Conservation (phyloP, 1,284 basidiomycete species). For the Apiotrichum akiyoshidainum region DNA sequence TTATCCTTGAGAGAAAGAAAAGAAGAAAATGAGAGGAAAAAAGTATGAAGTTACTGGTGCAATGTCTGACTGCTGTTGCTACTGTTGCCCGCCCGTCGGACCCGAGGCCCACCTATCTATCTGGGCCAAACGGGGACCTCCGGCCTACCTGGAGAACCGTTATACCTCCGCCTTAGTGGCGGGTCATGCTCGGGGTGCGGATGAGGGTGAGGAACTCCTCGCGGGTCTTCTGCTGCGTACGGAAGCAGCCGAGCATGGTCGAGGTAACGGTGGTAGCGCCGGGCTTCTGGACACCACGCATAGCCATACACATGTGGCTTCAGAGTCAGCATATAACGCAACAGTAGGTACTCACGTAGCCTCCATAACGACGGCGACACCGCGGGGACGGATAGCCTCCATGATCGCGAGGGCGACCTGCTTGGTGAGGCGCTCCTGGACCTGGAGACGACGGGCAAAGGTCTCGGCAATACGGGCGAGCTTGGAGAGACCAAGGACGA, state of each 20-base stretch:
- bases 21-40: background rate
- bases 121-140: too few relatives aligned
- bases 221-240: slow-evolving; percentile 93
- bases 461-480: slow-evolving; percentile 97
- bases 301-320: slow-evolving; percentile 99
- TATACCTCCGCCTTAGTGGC: slow-evolving; percentile 22
- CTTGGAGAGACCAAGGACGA: slow-evolving; percentile 95
- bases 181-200: slow-evolving; percentile 36
- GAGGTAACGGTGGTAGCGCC: slow-evolving; percentile 92
- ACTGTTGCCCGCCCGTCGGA: too few relatives aligned
- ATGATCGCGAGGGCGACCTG: slow-evolving; percentile 96
- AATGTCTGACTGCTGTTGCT: too few relatives aligned
- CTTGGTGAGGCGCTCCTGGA: slow-evolving; percentile 95
- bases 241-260: slow-evolving; percentile 99
- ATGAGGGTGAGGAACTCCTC: slow-evolving; percentile 63
- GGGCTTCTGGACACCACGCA: slow-evolving; percentile 99
- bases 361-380: slow-evolving; percentile 99
- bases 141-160: too few relatives aligned
- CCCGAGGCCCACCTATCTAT: too few relatives aligned
- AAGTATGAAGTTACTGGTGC: background rate
- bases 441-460: slow-evolving; percentile 90
- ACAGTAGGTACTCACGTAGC: slow-evolving; percentile 67
- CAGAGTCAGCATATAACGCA: background rate
- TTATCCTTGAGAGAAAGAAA: background rate
- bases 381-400: slow-evolving; percentile 93